Evolutionary conservation across 1,284 basidiomycete species (phyloP).

Genomic region (Takashimella koratensis): DNA sequence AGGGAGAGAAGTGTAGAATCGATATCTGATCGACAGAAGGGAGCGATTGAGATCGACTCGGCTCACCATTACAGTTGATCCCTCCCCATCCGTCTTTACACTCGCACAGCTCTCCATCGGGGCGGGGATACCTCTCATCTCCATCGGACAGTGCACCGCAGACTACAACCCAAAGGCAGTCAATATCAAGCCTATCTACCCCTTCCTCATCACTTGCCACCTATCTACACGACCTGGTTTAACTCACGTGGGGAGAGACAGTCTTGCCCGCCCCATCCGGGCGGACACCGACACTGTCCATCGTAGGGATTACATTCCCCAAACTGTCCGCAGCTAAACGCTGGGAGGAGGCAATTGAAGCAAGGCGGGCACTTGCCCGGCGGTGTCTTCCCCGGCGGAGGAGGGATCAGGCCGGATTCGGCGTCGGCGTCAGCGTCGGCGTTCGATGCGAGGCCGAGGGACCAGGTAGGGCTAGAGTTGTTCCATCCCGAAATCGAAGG

Average conservation of each 20-base stretch:
- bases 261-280: conserved; percentile 87
- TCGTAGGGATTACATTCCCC: conserved; percentile 81
- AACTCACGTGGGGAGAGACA: conserved; percentile 74
- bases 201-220: not conserved
- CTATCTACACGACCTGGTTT: not conserved
- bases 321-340: conserved; percentile 78
- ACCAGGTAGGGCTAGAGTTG: no score
- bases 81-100: conserved; percentile 94
- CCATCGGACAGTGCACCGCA: conserved; percentile 91
- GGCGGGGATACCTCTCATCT: conserved; percentile 72
- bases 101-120: conserved; percentile 70
- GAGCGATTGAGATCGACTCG: conserved; percentile 27
- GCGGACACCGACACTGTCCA: conserved; percentile 84
- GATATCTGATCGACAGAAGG: no score
- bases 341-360: conserved; percentile 81
- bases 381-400: no score
- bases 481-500: no score
- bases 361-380: conserved; percentile 54
- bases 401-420: no score
- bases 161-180: conserved; percentile 52
- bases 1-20: not conserved
- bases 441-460: no score
- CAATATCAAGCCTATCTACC: not conserved
- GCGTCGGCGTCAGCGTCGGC: no score
- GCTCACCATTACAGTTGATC: conserved; percentile 89